A percentile compares a stretch with the other conserved stretches of the same genome.
These are phyloP conservation scores for Lolium rigidum DNA, from an alignment of 176 grass and related monocot species.

Conservation along the genomic window DNA sequence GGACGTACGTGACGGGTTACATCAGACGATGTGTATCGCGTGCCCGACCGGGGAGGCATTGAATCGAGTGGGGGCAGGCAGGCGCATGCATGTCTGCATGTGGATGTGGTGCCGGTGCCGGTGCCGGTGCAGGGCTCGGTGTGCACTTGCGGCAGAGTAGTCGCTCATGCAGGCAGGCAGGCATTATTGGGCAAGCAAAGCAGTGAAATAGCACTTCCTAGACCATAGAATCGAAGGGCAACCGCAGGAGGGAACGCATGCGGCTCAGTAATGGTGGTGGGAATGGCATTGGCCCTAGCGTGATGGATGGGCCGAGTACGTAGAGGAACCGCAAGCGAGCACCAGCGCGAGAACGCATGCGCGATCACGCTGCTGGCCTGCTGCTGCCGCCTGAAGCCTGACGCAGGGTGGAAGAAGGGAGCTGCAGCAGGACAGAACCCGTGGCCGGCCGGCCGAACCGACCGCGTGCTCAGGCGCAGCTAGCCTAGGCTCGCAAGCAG, in stretches of 20 bases:
- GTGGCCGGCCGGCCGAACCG: background rate
- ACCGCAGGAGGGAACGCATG: background rate
- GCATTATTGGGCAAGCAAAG: constrained; percentile 54
- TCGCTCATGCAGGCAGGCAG: constrained; percentile 7
- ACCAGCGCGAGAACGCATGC: constrained; percentile 42
- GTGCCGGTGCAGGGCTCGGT: constrained; percentile 5
- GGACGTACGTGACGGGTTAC: constrained; percentile 36
- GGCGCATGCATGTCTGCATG: constrained; percentile 37
- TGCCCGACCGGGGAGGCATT: constrained; percentile 33
- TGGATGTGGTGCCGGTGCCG: constrained; percentile 3
- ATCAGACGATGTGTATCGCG: constrained; percentile 23
- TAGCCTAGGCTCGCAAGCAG: background rate
- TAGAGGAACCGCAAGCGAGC: constrained; percentile 23
- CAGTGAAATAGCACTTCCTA: constrained; percentile 33
- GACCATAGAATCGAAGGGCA: constrained; percentile 40
- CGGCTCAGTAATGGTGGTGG: too few species aligned
- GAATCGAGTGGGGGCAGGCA: constrained; percentile 50
- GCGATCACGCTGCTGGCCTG: too few species aligned
- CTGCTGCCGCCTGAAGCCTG: background rate
- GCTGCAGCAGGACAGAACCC: background rate
- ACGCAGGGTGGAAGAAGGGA: background rate
- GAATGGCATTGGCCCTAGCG: background rate
- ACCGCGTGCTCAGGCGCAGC: constrained; percentile 20
- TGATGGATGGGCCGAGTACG: constrained; percentile 3
- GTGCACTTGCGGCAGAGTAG: background rate